These are phyloP conservation scores for Piper betle DNA, from an alignment of 164 flowering plant species.

Conservation along the genomic window DNA sequence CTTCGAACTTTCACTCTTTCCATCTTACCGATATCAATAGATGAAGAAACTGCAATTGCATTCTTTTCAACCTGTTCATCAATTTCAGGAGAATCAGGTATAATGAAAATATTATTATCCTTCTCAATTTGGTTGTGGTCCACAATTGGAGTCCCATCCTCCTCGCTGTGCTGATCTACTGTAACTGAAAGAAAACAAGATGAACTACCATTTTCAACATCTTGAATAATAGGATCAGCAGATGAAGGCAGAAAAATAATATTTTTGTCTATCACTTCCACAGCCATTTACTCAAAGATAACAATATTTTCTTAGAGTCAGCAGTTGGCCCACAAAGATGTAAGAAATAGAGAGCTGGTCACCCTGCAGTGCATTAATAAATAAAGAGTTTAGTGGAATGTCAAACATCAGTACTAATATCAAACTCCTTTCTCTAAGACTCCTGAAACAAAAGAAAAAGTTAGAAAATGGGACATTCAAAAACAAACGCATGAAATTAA, in stretches of 20 bases:
- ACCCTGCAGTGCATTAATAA: not conserved
- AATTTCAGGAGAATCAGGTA: not conserved
- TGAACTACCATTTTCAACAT: not conserved
- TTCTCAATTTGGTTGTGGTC: not conserved
- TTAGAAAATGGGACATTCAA: too few relatives aligned
- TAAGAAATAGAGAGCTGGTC: not conserved
- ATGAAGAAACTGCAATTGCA: slow-evolving; percentile 2
- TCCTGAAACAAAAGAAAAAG: too few relatives aligned
- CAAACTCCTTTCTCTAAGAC: too few relatives aligned
- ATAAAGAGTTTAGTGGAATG: too few relatives aligned
- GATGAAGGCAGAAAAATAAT: not conserved
- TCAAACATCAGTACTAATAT: too few relatives aligned
- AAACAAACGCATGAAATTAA: too few relatives aligned
- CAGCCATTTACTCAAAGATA: not conserved
- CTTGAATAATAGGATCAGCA: not conserved
- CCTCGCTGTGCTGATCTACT: not conserved
- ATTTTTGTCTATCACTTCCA: not conserved
- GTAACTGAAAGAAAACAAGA: not conserved
- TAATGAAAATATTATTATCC: not conserved
- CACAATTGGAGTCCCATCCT: not conserved
- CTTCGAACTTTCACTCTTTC: slow-evolving; percentile 18
- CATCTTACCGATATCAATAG: slow-evolving; percentile 10
- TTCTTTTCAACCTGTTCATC: slow-evolving; percentile 7
- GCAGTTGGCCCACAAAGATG: not conserved
- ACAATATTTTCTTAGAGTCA: not conserved